Percentiles rank a stretch among this genome's conserved stretches.
These are phyloP conservation scores for Rhinocladiella similis DNA, from an alignment of 2,329 filamentous ascomycete species.

Conservation along the genomic window DNA sequence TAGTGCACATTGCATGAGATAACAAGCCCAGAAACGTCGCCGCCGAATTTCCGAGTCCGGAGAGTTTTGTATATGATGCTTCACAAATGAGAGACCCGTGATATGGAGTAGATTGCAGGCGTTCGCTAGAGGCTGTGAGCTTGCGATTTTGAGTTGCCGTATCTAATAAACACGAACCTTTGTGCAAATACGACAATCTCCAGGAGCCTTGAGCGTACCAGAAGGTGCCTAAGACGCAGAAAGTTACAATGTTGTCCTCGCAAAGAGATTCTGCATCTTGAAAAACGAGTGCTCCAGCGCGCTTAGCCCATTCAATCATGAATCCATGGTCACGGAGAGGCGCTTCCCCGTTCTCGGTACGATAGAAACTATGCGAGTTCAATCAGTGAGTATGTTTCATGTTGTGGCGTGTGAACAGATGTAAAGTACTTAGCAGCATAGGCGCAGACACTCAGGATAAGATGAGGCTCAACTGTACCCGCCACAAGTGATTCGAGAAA, in stretches of 20 bases:
- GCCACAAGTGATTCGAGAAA: conserved; percentile 8
- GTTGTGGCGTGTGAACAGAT: background rate
- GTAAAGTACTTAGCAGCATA: conserved; percentile 15
- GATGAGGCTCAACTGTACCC: conserved; percentile 6
- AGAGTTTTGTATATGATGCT: background rate
- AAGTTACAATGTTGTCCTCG: conserved; percentile 18
- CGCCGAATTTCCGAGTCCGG: conserved; percentile 10
- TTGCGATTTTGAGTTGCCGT: background rate
- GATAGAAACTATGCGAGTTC: conserved; percentile 10
- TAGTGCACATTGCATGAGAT: conserved; percentile 10
- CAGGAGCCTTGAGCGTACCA: conserved; percentile 19
- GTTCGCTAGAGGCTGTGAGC: no score
- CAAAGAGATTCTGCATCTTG: conserved; percentile 6
- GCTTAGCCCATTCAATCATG: conserved; percentile 18
- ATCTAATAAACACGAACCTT: conserved; percentile 2
- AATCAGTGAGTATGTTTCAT: background rate
- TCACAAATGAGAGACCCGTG: conserved; percentile 1
- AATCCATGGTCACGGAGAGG: conserved; percentile 14
- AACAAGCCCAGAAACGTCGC: conserved; percentile 15
- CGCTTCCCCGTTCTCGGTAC: conserved; percentile 11
- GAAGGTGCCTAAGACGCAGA: conserved; percentile 9
- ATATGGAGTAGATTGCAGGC: conserved; percentile 8
- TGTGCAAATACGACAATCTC: conserved; percentile 8
- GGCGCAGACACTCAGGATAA: conserved; percentile 18
- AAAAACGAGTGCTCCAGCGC: conserved; percentile 13